Percentiles rank a stretch among this genome's conserved stretches.
Conservation (phyloP, 352 stramenopile genomes). For the Phytopythium helicoides region DNA sequence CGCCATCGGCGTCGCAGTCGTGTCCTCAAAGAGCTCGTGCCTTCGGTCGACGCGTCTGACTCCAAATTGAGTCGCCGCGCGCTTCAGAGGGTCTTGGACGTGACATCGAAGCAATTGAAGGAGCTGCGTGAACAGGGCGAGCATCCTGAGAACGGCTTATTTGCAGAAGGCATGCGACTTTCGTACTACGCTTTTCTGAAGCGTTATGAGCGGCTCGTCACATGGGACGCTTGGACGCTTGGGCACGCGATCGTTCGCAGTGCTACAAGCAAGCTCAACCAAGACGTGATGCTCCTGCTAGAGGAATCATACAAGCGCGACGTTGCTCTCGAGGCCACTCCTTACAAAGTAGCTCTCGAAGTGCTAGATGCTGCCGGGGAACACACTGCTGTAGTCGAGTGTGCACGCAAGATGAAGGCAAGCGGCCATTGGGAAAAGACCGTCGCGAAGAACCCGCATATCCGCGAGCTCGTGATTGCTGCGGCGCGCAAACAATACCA, state of each 20-base stretch:
- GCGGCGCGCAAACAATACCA: slow-evolving; percentile 14
- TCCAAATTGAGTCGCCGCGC: slow-evolving; percentile 40
- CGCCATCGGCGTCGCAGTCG: not conserved
- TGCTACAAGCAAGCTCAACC: slow-evolving; percentile 32
- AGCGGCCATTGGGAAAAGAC: slow-evolving; percentile 25
- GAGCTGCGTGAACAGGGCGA: slow-evolving; percentile 21
- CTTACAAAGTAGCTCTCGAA: slow-evolving; percentile 48
- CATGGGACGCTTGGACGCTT: slow-evolving; percentile 51
- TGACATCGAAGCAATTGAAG: slow-evolving; percentile 53
- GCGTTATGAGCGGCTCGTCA: slow-evolving; percentile 47
- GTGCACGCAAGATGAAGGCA: slow-evolving; percentile 25
- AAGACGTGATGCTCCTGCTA: slow-evolving; percentile 48
- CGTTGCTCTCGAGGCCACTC: slow-evolving; percentile 34
- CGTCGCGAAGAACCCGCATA: slow-evolving; percentile 31
- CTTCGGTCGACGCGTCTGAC: slow-evolving; percentile 11
- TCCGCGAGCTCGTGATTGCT: slow-evolving; percentile 26
- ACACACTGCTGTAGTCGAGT: slow-evolving; percentile 26
- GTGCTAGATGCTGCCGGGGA: slow-evolving; percentile 32
- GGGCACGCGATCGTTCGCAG: slow-evolving; percentile 49
- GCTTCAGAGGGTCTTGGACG: slow-evolving; percentile 52
- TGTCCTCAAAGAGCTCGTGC: slow-evolving; percentile 1
- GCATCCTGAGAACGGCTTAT: slow-evolving; percentile 13
- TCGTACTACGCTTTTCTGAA: slow-evolving; percentile 53
- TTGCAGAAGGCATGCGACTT: slow-evolving; percentile 45
- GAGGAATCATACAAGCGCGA: slow-evolving; percentile 28